Evolutionary conservation across 2,329 filamentous ascomycete genomes (phyloP), one percentile per base, ranked within the genome.

Genomic region (Ilyonectria sp.): DNA sequence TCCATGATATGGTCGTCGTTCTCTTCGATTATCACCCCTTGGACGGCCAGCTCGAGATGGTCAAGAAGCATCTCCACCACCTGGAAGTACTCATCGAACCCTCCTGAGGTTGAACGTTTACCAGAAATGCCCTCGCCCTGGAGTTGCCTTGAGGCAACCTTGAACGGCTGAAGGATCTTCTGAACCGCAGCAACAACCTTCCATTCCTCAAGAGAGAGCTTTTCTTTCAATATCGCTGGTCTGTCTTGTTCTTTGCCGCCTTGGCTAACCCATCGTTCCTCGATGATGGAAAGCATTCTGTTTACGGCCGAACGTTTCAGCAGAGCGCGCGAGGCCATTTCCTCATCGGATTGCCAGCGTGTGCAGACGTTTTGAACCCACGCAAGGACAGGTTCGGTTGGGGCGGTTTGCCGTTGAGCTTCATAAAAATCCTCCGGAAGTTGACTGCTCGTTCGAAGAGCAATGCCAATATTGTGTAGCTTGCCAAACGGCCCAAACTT

Each of bases 11-110:
- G 35, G 7, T 49, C 46, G 19, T 49, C 46, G 29, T 49, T 49
- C 46, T 49, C 46, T 49, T 49, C 46, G 19, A 49, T 49, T 49
- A 49, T 49, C 46, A 49, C 46, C 13, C 46, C 46, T 49, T 49
- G 23, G 29, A 26, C 46, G 23, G 46, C 23, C 46, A 23, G 46
- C 46, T 49, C 23, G 7, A 49, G 46, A 21, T 49, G 46, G 46
- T 26, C 19, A 49, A 49, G 46, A 19, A 49, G 46, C 21, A 49
- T 49, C 46, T 49, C 46, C 21, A 49, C 46, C 21, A 49, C 46
- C 10, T 7, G 46, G 46, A 49, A 26, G n/a, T 49, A 49, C 21
- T 49, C 19, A 11, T 49, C 19, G 46, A 49, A 49, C 46, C 23
- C 46, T 23, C 46, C 46, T 49, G 46, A 49, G 29, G 46, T 49